A percentile compares a stretch with the other conserved stretches of the same genome.
phyloP scores from a whole-genome alignment of 176 grass and related monocot species.

The Areca catechu region DNA sequence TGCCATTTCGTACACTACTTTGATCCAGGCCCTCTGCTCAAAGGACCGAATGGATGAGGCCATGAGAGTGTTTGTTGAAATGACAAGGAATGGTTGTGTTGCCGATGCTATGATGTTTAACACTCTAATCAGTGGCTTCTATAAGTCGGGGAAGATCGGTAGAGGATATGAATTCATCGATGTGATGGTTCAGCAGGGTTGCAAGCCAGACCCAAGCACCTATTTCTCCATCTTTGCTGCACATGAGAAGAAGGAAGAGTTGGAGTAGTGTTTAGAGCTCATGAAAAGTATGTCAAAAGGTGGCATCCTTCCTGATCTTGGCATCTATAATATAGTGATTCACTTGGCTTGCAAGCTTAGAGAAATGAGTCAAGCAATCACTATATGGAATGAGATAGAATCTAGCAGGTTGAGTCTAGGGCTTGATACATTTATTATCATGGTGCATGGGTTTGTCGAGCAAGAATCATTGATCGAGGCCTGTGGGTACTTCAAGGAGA shows the following conservation, averaged over 20 bases:
- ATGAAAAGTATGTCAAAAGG: no score
- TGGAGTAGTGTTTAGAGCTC: constrained; percentile 88
- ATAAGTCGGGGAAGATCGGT: no score
- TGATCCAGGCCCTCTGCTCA: no score
- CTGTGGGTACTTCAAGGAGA: constrained; percentile 66
- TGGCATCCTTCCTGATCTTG: no score
- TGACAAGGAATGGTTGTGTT: constrained; percentile 49
- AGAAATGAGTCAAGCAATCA: constrained; percentile 53
- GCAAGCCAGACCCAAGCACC: constrained; percentile 47
- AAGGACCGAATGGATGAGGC: constrained; percentile 88
- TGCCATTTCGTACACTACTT: no score
- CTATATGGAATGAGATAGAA: constrained; percentile 84
- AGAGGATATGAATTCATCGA: no score
- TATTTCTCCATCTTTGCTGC: constrained; percentile 57
- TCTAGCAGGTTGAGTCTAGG: constrained; percentile 41
- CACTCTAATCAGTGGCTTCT: no score
- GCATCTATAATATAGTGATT: no score
- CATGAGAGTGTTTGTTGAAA: constrained; percentile 90
- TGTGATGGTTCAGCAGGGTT: constrained; percentile 44
- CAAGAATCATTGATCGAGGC: constrained; percentile 53
- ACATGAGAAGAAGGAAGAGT: constrained; percentile 70
- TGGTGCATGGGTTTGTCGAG: constrained; percentile 58
- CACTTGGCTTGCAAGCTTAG: no score
- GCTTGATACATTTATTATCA: constrained; percentile 79
- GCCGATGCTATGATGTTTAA: constrained; percentile 58